These are phyloP conservation scores for Microbotryum scabiosae DNA, from an alignment of 1,284 basidiomycete species.

Conservation along the genomic window DNA sequence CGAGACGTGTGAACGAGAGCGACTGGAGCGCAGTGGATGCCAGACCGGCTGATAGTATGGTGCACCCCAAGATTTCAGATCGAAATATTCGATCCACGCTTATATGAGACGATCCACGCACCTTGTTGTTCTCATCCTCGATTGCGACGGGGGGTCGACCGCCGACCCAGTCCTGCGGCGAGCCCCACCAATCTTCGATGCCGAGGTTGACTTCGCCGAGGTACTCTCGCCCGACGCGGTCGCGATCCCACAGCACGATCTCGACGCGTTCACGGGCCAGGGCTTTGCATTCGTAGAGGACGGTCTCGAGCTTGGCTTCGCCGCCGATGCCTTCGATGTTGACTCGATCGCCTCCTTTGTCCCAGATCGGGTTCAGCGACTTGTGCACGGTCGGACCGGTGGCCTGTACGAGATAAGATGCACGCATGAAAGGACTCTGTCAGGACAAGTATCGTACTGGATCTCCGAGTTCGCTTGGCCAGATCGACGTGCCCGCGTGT, in stretches of 20 bases:
- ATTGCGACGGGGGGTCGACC: constrained; percentile 23
- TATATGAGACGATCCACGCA: constrained; percentile 52
- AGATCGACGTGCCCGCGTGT: neutral
- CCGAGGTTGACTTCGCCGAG: constrained; percentile 75
- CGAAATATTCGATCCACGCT: constrained; percentile 2
- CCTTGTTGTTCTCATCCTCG: constrained; percentile 32
- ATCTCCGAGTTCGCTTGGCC: constrained; percentile 1
- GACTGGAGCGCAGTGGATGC: constrained; percentile 23
- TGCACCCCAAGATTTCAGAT: constrained; percentile 52
- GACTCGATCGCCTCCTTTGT: constrained; percentile 34
- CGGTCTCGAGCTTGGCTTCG: constrained; percentile 78
- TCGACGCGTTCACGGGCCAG: constrained; percentile 48
- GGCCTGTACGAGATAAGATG: constrained; percentile 53
- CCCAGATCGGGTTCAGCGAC: constrained; percentile 65
- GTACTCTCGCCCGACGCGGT: constrained; percentile 53
- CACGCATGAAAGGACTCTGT: neutral
- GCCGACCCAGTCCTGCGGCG: constrained; percentile 47
- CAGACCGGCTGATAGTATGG: constrained; percentile 29
- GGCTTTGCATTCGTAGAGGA: constrained; percentile 47
- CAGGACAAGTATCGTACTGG: neutral
- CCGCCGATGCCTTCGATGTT: constrained; percentile 44
- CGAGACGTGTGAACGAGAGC: constrained; percentile 15
- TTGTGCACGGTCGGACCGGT: constrained; percentile 74
- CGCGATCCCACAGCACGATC: constrained; percentile 88
- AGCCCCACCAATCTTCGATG: constrained; percentile 61